A percentile compares a stretch with the other conserved stretches of the same genome.
phyloP scores from a whole-genome alignment of 495 filamentous ascomycete species.

The Xanthoparmelia taractica region DNA sequence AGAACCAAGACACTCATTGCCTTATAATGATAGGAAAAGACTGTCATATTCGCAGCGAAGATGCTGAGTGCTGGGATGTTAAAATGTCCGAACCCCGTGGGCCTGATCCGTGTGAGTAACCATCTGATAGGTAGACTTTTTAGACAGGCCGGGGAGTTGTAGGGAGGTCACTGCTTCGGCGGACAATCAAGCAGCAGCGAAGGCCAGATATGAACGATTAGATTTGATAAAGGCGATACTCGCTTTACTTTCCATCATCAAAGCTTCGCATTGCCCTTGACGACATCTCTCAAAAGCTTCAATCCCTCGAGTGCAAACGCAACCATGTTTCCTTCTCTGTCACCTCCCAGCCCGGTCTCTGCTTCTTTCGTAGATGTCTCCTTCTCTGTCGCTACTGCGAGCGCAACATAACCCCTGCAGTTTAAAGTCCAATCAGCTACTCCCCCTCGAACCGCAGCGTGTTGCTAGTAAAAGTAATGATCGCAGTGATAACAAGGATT shows the following conservation, averaged over 20 bases:
- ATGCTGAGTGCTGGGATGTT: too few species aligned
- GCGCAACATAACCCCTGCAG: constrained; percentile 49
- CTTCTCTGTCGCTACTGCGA: constrained; percentile 46
- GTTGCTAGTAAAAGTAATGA: background rate
- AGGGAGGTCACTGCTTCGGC: too few species aligned
- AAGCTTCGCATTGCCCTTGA: constrained; percentile 43
- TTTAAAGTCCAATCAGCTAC: constrained; percentile 6
- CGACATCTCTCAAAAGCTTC: constrained; percentile 48
- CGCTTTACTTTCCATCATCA: constrained; percentile 12
- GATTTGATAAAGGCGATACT: background rate
- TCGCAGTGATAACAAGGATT: background rate
- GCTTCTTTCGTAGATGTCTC: constrained; percentile 45
- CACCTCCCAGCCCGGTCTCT: constrained; percentile 43
- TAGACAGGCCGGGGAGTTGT: too few species aligned
- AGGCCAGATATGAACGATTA: background rate
- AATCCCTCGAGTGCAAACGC: constrained; percentile 50
- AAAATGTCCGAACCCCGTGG: too few species aligned
- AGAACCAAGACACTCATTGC: too few species aligned
- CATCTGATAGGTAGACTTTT: too few species aligned
- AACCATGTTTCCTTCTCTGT: constrained; percentile 55
- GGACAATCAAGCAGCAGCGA: background rate
- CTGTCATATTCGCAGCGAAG: too few species aligned
- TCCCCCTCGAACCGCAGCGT: background rate
- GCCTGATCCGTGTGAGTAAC: too few species aligned
- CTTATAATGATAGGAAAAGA: too few species aligned